These are phyloP conservation scores for Lactifluus piperatus DNA, from an alignment of 768 basidiomycete species.

Conservation along the genomic window DNA sequence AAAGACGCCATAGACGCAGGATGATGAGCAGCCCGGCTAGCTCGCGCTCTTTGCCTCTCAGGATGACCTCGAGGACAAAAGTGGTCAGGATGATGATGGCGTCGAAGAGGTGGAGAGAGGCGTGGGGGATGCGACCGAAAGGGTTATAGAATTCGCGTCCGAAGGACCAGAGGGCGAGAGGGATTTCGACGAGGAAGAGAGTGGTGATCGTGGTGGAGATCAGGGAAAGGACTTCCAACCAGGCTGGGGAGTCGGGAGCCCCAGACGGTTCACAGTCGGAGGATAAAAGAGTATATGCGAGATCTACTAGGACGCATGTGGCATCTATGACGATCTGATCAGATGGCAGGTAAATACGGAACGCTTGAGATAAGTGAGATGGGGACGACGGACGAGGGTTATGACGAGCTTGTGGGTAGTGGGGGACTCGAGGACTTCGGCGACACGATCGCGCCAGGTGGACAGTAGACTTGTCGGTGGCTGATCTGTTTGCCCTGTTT, in stretches of 20 bases:
- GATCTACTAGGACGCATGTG: slow-evolving; percentile 60
- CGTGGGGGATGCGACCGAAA: slow-evolving; percentile 42
- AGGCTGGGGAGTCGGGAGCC: slow-evolving; percentile 40
- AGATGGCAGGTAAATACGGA: neutral
- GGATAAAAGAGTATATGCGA: slow-evolving; percentile 57
- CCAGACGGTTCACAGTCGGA: slow-evolving; percentile 38
- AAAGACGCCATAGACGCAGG: slow-evolving; percentile 72
- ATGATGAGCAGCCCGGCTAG: slow-evolving; percentile 62
- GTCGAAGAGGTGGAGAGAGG: slow-evolving; percentile 67
- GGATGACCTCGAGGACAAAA: slow-evolving; percentile 60
- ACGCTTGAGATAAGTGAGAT: neutral
- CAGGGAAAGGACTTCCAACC: slow-evolving; percentile 54
- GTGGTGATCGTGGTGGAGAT: slow-evolving; percentile 62
- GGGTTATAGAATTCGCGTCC: slow-evolving; percentile 59
- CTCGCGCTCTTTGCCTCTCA: slow-evolving; percentile 62
- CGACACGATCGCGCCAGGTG: slow-evolving; percentile 6
- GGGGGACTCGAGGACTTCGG: slow-evolving; percentile 11
- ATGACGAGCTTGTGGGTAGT: slow-evolving; percentile 20
- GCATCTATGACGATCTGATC: slow-evolving; percentile 55
- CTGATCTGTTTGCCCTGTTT: neutral
- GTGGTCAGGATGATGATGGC: slow-evolving; percentile 61
- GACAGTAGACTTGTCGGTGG: neutral
- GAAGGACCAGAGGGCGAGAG: slow-evolving; percentile 56
- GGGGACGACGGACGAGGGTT: slow-evolving; percentile 4
- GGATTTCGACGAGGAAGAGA: slow-evolving; percentile 72